Evolutionary conservation across 257 asterid genomes (phyloP), one percentile per base, ranked within the genome.

Genomic region (Linderniella brevidens): DNA sequence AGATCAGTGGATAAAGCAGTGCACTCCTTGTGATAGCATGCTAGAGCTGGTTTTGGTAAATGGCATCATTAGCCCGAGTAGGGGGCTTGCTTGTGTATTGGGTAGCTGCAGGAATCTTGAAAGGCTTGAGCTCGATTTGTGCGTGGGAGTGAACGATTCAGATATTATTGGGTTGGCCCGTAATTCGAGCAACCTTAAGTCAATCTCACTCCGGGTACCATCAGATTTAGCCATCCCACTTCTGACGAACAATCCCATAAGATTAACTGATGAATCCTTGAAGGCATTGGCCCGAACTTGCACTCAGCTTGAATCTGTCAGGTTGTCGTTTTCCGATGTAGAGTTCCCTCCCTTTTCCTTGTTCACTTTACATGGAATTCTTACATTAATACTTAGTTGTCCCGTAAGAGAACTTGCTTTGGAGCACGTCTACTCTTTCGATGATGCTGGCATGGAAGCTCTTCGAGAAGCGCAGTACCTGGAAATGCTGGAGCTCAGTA

Each of bases 11-110:
- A 78, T 74, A 53, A 64, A 63, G 54, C 96, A 86, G 58, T 58
- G 49, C 42, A 52, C 79, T 44, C 90, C 90, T 0, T 86, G 94
- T 55, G 80, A 67, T 20, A 65, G 64, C 61, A 72, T 86, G 92
- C 19, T 59, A 9, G 96, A 86, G 60, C 81, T 86, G 11, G 74
- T 67, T 59, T 53, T 86, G 52, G 94, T 74, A 47, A 86, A 86
- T 46, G 71, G 93, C 41, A 73, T 86, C 52, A 76, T 68, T 50
- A 79, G 78, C 71, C 86, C 94, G 0, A 94, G 82, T 3, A 67
- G 90, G 57, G 94, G 94, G 13, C 90, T 86, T 9, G 83, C 94
- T n/a, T 79, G 96, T 42, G 59, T 86, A 12, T 41, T 86, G n/a
- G 81, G 78, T 37, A 68, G 72, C 45, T 86, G 96, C 66, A 60